These are phyloP conservation scores for Nicotiana tomentosiformis DNA, from an alignment of 257 asterid genomes.

Conservation along the genomic window DNA sequence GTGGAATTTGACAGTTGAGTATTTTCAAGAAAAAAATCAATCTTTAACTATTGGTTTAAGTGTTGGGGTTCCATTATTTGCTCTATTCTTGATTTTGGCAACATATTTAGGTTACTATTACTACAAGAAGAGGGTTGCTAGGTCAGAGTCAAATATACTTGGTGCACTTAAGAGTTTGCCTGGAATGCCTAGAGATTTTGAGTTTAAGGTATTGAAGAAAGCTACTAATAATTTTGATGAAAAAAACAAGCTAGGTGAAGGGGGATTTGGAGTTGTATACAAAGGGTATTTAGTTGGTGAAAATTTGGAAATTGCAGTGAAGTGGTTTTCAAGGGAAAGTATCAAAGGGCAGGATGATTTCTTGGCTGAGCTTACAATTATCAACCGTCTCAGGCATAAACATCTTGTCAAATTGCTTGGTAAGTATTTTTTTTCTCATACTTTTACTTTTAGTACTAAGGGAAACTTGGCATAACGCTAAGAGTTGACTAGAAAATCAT, in stretches of 20 bases:
- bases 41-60: conserved; percentile 30
- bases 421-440: background rate
- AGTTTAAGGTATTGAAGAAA: conserved; percentile 54
- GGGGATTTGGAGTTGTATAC: conserved; percentile 83
- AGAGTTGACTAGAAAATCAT: too few relatives aligned
- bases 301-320: conserved; percentile 67
- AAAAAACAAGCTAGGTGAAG: conserved; percentile 70
- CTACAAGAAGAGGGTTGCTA: conserved; percentile 20
- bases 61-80: conserved; percentile 39
- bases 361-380: conserved; percentile 82
- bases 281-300: conserved; percentile 55
- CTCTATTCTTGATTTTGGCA: conserved; percentile 27
- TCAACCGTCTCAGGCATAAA: conserved; percentile 79
- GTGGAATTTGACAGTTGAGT: conserved; percentile 67
- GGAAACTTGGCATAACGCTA: too few relatives aligned
- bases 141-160: conserved; percentile 29
- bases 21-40: conserved; percentile 24
- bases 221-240: conserved; percentile 69
- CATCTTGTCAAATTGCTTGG: conserved; percentile 85
- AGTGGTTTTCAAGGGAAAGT: conserved; percentile 70
- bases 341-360: conserved; percentile 75
- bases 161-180: conserved; percentile 68
- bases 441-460: background rate
- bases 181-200: conserved; percentile 69
- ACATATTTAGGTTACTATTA: conserved; percentile 24